These are phyloP conservation scores for Alternaria novae-zelandiae DNA, from an alignment of 2,329 filamentous ascomycete species.

Conservation along the genomic window DNA sequence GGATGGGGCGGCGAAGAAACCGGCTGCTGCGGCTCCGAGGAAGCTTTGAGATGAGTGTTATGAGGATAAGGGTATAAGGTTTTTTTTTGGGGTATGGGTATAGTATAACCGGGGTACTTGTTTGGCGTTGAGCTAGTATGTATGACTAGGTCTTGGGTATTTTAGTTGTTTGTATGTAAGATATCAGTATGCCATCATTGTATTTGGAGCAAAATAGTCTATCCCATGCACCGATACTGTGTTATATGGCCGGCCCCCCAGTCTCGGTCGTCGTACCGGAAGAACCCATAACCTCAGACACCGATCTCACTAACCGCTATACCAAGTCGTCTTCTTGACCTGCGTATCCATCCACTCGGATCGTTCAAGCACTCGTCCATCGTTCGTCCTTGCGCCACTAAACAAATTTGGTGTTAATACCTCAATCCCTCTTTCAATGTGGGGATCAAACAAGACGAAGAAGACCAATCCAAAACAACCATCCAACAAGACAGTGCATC, in stretches of 20 bases:
- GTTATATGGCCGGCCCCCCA: not conserved
- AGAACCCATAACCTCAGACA: not conserved
- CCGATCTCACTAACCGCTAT: constrained; percentile 3
- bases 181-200: not conserved
- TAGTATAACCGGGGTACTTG: not conserved
- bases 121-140: not conserved
- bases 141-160: not conserved
- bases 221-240: not conserved
- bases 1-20: constrained; percentile 10
- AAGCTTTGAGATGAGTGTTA: constrained; percentile 4
- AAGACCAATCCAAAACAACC: not conserved
- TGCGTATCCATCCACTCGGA: constrained; percentile 15
- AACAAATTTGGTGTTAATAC: not conserved
- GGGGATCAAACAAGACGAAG: too few relatives aligned
- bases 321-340: constrained; percentile 24
- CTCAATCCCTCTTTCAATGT: not conserved
- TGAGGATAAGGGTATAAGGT: not conserved
- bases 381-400: constrained; percentile 11
- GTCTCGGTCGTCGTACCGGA: not conserved
- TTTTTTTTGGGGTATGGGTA: not conserved
- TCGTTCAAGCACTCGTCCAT: constrained; percentile 21
- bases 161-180: not conserved
- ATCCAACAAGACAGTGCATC: not conserved
- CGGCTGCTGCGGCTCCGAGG: not conserved
- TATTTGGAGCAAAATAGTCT: not conserved